Conservation (phyloP, 2,329 filamentous ascomycete genomes). For the Knoxdaviesia proteae region DNA sequence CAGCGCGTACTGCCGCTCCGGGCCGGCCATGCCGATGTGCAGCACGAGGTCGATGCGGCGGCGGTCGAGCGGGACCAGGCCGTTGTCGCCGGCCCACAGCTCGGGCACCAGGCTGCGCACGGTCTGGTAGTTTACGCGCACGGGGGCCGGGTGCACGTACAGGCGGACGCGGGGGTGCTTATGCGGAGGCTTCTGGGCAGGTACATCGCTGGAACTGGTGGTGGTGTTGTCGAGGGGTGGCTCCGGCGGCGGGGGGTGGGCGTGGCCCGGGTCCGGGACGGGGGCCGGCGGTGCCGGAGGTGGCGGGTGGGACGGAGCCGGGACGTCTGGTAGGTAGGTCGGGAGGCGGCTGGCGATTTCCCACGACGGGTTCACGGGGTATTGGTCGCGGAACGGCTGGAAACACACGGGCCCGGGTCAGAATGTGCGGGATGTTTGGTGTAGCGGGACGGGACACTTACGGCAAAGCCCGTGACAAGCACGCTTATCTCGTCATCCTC, state of each 20-base stretch:
- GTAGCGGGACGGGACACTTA: constrained; percentile 14
- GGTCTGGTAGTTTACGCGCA: constrained; percentile 50
- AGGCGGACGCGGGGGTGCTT: constrained; percentile 29
- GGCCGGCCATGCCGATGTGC: constrained; percentile 63
- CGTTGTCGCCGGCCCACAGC: constrained; percentile 27
- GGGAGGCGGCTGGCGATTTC: constrained; percentile 56
- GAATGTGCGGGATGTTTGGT: constrained; percentile 1
- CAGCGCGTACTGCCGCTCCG: constrained; percentile 42
- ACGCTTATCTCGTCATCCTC: constrained; percentile 29
- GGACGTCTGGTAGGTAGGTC: constrained; percentile 22
- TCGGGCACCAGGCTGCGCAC: constrained; percentile 42
- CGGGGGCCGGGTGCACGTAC: constrained; percentile 40
- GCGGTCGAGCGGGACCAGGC: constrained; percentile 9
- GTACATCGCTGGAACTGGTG: constrained; percentile 7
- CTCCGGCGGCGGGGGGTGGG: constrained; percentile 8
- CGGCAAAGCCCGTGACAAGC: constrained; percentile 40
- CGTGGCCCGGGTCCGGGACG: constrained; percentile 6
- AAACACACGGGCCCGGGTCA: background rate
- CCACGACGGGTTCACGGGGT: constrained; percentile 60
- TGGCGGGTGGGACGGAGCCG: no score
- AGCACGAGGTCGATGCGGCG: constrained; percentile 40
- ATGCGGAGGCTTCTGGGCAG: constrained; percentile 12
- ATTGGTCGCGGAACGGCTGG: constrained; percentile 56
- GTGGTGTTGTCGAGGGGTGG: constrained; percentile 12
- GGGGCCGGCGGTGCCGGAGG: constrained; percentile 21